Evolutionary conservation across 495 filamentous ascomycete species (phyloP), one percentile per base, ranked within the genome.

Genomic region (Neurospora discreta): DNA sequence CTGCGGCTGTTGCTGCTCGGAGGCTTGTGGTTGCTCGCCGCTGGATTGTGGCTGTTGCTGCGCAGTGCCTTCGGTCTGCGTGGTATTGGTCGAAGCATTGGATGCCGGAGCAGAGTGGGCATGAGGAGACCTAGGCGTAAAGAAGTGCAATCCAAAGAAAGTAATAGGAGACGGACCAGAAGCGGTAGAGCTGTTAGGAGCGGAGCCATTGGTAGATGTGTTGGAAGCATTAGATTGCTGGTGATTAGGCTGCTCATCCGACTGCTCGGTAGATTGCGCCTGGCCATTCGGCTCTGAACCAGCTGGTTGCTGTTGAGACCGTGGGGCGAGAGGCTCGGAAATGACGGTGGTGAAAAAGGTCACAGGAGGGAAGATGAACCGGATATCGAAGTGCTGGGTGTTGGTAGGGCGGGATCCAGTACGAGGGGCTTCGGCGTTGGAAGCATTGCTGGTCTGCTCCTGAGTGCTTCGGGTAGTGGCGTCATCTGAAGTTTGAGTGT

Each of bases 301-400:
- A 65, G 52, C 26, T 1, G 52, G 52, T 36, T 18, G 52, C 52
- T 65, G 52, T 30, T 33, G 52, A 65, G 52, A 18, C 6, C 33
- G 52, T 33, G 26, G 52, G 52, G 15, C 26, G 23, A 36, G 1
- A 33, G 52, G 52, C 30, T 65, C 52, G 52, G 52, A 65, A 43
- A 71, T 65, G 11, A 71, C 52, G n/a, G 72, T 73, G 20, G 72
- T 73, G 70, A 71, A 68, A 58, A 73, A 73, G 41, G 72, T 73
- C 36, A 73, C 33, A 13, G 67, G 72, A 18, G 72, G 69, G 40
- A 73, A 67, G 39, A 73, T 41, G 33, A 73, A 73, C 20, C 68
- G n/a, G 38, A 73, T 67, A 16, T 73, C 70, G 9, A 60, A 60
- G n/a, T 71, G 72, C 9, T 41, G 68, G n/a, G 39, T 36, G 18